Evolutionary conservation across 495 filamentous ascomycete genomes (phyloP), one percentile per base, ranked within the genome.

Genomic region (Talaromyces proteolyticus): DNA sequence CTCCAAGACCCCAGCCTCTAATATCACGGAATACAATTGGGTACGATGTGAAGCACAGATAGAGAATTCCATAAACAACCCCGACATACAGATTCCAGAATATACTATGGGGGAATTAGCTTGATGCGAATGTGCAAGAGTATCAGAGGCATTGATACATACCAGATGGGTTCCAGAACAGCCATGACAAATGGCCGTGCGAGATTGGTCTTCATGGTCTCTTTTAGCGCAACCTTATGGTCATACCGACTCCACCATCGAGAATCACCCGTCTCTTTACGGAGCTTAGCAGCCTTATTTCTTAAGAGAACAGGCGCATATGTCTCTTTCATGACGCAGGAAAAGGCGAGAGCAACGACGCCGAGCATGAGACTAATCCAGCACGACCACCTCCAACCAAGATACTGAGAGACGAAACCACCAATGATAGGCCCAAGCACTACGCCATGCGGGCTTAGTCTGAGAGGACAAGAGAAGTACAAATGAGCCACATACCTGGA

Each of bases 381-480:
- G 61, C 86, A 87, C n/a, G 81, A 84, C 88, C 88, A 94, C 23
- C 87, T 66, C 90, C 90, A 95, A 7, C 89, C 88, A 20, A 91
- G 74, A 56, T 86, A 84, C 50, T 74, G 64, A 18, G 63, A 68
- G 3, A 87, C 78, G 56, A 91, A 90, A 0, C 89, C 89, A 22
- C 87, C 89, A 47, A 91, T 81, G 1, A 89, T 68, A 2, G 80
- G 85, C 3, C 75, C 78, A 43, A 60, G 29, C 21, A 70, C 63
- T 62, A 46, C 20, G 20, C 23, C 6, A 19, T 26, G 38, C 18
- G n/a, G 18, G 18, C 25, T 26, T 39, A 42, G 39, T n/a, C 8
- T 7, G 12, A 51, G n/a, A 22, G 49, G 6, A 12, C 7, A 8
- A 22, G 11, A 18, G 10, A 26, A 2, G 36, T 11, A 12, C 11